Conservation (phyloP, 495 filamentous ascomycete genomes). For the Podospora australis region DNA sequence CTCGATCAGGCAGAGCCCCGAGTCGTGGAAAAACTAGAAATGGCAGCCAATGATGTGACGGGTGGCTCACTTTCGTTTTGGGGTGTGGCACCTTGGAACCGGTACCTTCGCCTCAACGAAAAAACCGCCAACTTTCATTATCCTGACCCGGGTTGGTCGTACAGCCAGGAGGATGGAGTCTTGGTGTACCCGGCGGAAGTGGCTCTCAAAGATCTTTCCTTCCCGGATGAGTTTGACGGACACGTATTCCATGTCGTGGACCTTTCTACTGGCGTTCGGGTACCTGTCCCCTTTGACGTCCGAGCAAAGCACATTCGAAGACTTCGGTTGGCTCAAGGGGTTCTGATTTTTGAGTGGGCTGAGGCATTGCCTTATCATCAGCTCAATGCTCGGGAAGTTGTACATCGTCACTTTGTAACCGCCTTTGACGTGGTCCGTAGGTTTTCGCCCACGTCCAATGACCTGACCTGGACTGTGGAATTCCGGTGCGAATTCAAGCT, state of each 20-base stretch:
- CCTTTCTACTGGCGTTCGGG: conserved; percentile 37
- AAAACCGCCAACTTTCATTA: conserved; percentile 41
- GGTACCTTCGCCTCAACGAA: conserved; percentile 43
- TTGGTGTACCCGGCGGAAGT: conserved; percentile 46
- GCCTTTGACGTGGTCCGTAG: conserved; percentile 47
- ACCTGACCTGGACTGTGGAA: conserved; percentile 37
- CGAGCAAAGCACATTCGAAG: conserved; percentile 51
- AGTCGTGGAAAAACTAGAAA: conserved; percentile 41
- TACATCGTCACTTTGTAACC: conserved; percentile 60
- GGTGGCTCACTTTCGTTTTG: conserved; percentile 32
- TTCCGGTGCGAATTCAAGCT: conserved; percentile 67
- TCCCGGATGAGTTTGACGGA: conserved; percentile 12
- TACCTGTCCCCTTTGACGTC: conserved; percentile 50
- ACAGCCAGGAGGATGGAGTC: conserved; percentile 48
- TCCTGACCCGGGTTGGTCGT: conserved; percentile 53
- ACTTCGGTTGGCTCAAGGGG: conserved; percentile 47
- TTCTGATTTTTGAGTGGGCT: conserved; percentile 63
- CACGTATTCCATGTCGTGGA: conserved; percentile 49
- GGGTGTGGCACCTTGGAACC: conserved; percentile 51
- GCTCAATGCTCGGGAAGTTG: conserved; percentile 50
- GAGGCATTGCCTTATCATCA: conserved; percentile 52
- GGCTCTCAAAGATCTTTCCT: conserved; percentile 19
- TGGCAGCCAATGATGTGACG: conserved; percentile 20
- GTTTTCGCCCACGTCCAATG: neutral
- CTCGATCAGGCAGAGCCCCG: conserved; percentile 45